Evolutionary conservation across 1,139 yeast species (phyloP), one percentile per base, ranked within the genome.

Genomic region (Trichomonascaceae sp.): DNA sequence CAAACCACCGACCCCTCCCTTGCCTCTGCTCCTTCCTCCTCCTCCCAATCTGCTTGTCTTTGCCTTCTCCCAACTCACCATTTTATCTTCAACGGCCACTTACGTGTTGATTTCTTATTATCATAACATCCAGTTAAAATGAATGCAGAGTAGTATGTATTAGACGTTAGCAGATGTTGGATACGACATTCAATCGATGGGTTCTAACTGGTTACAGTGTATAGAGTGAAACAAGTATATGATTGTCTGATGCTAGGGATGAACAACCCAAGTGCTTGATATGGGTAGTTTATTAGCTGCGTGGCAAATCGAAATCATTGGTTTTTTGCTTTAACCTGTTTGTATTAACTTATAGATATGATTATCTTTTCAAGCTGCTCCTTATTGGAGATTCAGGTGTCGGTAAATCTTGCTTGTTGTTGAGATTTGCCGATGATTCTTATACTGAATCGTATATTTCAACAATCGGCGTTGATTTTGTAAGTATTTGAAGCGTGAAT

Each of bases 351-450:
- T 13, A n/a, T 45, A 70, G 73, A 75, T 93, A 91, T 97, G 99
- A 93, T 74, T 93, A 89, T 72, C 82, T 93, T 69, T 93, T 93
- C 78, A 93, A 93, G 75, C 82, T 91, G 64, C 79, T 91, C 69
- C 83, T 91, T 74, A 93, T 93, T 67, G 98, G 99, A 57, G 97
- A 93, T 74, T 91, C 98, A 54, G 99, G 99, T 64, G 99, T 93
- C 51, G 99, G 99, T 60, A 93, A 93, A 72, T 90, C 98, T 12
- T 93, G 98, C 78, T 78, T 93, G 69, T 79, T 93, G 69, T 80
- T 93, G 67, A 84, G 99, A 74, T 93, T 93, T 70, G 96, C 98
- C 53, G 99, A 93, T 71, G 96, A 93, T 74, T 90, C 97, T 48
- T 93, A 91, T 74, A 91, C 97, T 44, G 96, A 93, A 66, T 96